Base-by-base conservation (phyloP, 1,139 yeast genomes). In the Geotrichum restrictum region DNA sequence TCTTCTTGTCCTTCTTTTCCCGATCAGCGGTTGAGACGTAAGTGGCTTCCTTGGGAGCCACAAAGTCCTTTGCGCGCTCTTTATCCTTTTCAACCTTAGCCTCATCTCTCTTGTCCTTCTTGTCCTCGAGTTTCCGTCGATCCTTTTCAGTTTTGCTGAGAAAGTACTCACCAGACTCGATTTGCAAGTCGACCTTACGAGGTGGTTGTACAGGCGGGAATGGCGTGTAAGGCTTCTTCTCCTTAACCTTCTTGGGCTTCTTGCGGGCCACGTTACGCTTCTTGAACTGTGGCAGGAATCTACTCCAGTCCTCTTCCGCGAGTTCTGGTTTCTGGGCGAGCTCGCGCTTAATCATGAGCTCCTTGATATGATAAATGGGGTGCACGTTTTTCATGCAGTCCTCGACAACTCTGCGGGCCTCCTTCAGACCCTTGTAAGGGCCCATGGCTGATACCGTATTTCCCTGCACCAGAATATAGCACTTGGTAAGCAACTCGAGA, bases 201-300 rank as follows among this genome's bases (percentile, higher is more conserved):
- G 98, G 98, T 62, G 81, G 80, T 73, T 88, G 99, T 55, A 88
- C 88, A 61, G 98, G 98, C 72, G 99, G 99, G 89, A 94, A 94
- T 66, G 98, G 98, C 32, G 98, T 93, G 79, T 93, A 93, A 2
- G 81, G 84, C 73, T 83, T 88, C 86, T 86, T 86, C 69, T 85
- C 87, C 62, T 74, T 79, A 59, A 74, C 71, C 69, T 79, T 79
- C 74, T 81, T 83, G 59, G 93, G 87, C 76, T 83, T 84, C 85
- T 87, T 88, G 67, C 98, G 83, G 43, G 95, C 95, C 60, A 93
- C 96, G 64, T 89, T 89, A 67, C 93, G 83, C 79, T 91, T 93
- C 80, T 89, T 94, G 77, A 94, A 94, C 77, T 86, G 91, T 29
- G 99, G 99, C 67, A 94, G 76, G 71, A 93, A 94, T 69, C 99